Conservation (phyloP, 106 monocot species). For the Allium cepa region DNA sequence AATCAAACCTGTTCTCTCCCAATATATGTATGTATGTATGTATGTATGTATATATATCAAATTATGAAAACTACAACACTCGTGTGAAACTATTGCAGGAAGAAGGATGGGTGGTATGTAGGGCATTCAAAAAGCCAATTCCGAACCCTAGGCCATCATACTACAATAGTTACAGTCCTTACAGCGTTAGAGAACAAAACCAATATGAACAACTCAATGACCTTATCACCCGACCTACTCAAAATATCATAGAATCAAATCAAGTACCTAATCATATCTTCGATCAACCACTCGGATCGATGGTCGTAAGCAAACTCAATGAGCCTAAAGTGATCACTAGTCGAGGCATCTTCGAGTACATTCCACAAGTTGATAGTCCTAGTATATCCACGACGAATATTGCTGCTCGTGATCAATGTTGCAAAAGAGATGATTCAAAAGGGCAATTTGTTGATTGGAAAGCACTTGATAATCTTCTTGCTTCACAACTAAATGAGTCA, state of each 20-base stretch:
- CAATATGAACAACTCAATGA: neutral
- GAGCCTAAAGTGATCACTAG: conserved; percentile 2
- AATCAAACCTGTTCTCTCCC: neutral
- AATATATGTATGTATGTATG: neutral
- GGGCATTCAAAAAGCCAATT: conserved; percentile 43
- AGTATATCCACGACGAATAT: conserved; percentile 11
- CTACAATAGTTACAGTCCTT: conserved; percentile 9
- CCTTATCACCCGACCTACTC: neutral
- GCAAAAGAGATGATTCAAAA: neutral
- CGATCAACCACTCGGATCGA: neutral
- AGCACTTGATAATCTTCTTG: conserved; percentile 20
- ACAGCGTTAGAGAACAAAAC: conserved; percentile 4
- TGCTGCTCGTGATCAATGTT: neutral
- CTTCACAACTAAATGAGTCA: conserved; percentile 18
- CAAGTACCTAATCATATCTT: neutral
- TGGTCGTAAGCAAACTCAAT: neutral
- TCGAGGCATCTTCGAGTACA: conserved; percentile 1
- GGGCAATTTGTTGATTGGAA: conserved; percentile 35
- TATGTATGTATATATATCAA: neutral
- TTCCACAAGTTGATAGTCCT: conserved; percentile 21
- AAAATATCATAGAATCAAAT: conserved; percentile 9
- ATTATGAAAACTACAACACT: neutral
- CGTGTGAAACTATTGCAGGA: conserved; percentile 25
- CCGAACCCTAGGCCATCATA: conserved; percentile 32
- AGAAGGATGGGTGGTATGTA: conserved; percentile 60